Base-by-base conservation (phyloP, 495 filamentous ascomycete genomes). In the Penicillium egyptiacum region DNA sequence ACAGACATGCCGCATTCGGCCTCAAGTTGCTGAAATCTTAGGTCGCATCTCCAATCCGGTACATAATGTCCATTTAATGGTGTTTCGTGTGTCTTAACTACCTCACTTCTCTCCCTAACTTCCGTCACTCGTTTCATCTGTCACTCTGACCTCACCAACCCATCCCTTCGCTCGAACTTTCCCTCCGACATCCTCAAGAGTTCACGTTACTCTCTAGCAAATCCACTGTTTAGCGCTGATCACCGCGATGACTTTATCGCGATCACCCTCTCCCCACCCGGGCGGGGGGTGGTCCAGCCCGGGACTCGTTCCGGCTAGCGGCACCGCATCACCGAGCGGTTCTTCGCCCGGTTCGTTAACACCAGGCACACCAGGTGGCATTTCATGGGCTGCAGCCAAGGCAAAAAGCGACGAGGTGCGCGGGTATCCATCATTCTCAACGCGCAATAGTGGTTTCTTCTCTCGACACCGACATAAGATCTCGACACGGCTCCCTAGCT, bases 241-340 rank as follows among this genome's bases (percentile, higher is more conserved):
- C 62, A 28, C 19, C 31, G 70, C 76, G 59, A 95, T 96, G 91
- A 89, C 90, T 61, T 72, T 91, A 53, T 92, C 90, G 52, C 84
- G 89, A 72, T 93, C 90, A 64, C 90, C 90, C 45, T 93, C 89
- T 47, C 91, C 90, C 57, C 81, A 83, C 53, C 84, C 82, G 59
- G 88, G 88, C 61, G 90, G 88, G 65, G 91, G 90, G 61, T 96
- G 92, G 91, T 84, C 89, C 55, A 93, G 86, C 72, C 91, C 91
- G 19, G 90, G 89, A 30, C 78, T 95, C 50, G 86, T 82, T 46
- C 83, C 85, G 47, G 75, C 80, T 40, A 91, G 86, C 70, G 88
- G 87, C 57, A 79, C 81, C 65, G 83, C 86, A 23, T 90, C 84
- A 64, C 88, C 89, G 28, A 73, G 79, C 53, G 76, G 79, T 20